Evolutionary conservation across 2,329 filamentous ascomycete genomes (phyloP), one percentile per base, ranked within the genome.

Genomic region (Dactylellina haptotyla): DNA sequence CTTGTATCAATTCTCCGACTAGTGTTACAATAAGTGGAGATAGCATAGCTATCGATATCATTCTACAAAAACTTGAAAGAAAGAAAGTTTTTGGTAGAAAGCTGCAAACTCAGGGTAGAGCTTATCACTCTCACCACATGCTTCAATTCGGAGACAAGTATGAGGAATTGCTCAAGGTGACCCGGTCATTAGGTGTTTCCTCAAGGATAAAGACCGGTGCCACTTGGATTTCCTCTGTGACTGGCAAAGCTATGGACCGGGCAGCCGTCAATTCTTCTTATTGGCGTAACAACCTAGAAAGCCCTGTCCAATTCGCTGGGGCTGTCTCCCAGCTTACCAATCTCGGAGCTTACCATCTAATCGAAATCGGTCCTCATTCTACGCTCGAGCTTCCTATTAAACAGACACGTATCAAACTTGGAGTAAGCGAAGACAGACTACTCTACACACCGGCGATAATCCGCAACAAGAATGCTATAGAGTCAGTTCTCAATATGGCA

Each of bases 61-160:
- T 83, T 37, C 78, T 80, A 50, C n/a, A 76, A 8, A 34, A 18
- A 10, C 34, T 54, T 12, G 16, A 41, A 48, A 34, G 18, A 8
- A 23, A 23, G 34, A 54, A 53, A 8, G 5, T 59, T 4, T 67
- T 67, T 26, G 43, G 6, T 12, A n/a, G n/a, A n/a, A n/a, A n/a
- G n/a, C n/a, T 10, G 51, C 18, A 37, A 48, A 34, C 28, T 59
- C 32, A 41, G 10, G 30, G 41, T 18, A 34, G 78, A 1, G 82
- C 83, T 0, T 84, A 83, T 70, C 83, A 84, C 75, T 83, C 82
- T 0, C 79, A 79, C 25, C 81, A 81, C 63, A 83, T 83, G 81
- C 10, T 32, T 23, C 10, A 23, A 1, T 23, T 54, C 5, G 59
- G 41, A 12, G 18, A 54, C 2, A 6, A 25, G 14, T 64, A 54